These are phyloP conservation scores for Xylaria venustula DNA, from an alignment of 495 filamentous ascomycete genomes.

Conservation along the genomic window DNA sequence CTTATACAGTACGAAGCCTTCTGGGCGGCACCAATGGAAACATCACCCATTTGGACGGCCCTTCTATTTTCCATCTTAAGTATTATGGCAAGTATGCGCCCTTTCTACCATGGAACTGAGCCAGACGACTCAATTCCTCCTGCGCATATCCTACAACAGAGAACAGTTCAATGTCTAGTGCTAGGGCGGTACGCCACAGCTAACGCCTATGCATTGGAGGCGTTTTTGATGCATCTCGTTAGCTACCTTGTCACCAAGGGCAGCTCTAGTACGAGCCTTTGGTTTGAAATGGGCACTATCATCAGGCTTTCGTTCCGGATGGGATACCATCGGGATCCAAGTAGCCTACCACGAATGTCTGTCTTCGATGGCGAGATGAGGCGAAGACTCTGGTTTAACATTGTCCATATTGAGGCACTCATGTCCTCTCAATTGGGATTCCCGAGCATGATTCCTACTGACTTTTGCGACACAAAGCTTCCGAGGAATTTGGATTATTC, in stretches of 20 bases:
- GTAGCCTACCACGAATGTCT: conserved; percentile 39
- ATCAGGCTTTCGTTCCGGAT: conserved; percentile 45
- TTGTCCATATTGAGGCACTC: conserved; percentile 33
- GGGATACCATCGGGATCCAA: conserved; percentile 52
- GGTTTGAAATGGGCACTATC: conserved; percentile 22
- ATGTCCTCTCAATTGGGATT: conserved; percentile 33
- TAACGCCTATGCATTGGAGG: conserved; percentile 36
- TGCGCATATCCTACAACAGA: conserved; percentile 1
- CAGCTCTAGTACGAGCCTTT: conserved; percentile 19
- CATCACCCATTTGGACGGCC: conserved; percentile 27
- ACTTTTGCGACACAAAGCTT: conserved; percentile 28
- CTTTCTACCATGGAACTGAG: not conserved
- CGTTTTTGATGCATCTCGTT: conserved; percentile 35
- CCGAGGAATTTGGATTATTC: conserved; percentile 36
- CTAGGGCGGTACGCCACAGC: conserved; percentile 33
- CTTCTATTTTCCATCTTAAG: conserved; percentile 29
- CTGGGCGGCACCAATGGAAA: conserved; percentile 30
- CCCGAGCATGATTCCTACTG: conserved; percentile 25
- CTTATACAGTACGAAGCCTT: conserved; percentile 45
- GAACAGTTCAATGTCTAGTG: conserved; percentile 32
- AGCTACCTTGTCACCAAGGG: conserved; percentile 24
- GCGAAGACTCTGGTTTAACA: conserved; percentile 36
- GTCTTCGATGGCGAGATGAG: conserved; percentile 39
- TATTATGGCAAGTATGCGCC: conserved; percentile 3
- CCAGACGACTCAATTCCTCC: not conserved